Evolutionary conservation across 345 rosid species (phyloP).

Genomic region (Eucalyptus coolabah): DNA sequence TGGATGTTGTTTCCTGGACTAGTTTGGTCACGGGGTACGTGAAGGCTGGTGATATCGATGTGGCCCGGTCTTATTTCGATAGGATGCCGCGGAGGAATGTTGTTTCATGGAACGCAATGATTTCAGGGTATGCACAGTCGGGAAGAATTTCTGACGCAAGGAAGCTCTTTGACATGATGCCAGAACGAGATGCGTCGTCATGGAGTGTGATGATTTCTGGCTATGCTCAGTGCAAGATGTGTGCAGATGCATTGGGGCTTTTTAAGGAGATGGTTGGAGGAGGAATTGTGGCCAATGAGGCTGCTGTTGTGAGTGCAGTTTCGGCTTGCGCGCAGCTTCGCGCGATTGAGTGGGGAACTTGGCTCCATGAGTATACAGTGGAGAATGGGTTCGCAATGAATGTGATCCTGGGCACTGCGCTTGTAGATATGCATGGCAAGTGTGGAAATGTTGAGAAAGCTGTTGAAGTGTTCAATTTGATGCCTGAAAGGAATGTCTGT

Average conservation of each 20-base stretch:
- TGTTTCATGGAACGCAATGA: constrained; percentile 21
- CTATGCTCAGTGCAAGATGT: constrained; percentile 1
- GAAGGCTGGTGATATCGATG: not conserved
- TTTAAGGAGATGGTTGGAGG: constrained; percentile 6
- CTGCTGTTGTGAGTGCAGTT: constrained; percentile 8
- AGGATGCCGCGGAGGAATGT: constrained; percentile 7
- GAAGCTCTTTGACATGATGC: constrained; percentile 15
- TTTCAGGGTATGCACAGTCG: constrained; percentile 4
- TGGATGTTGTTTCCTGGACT: not conserved
- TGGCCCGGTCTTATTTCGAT: not conserved
- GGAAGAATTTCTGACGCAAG: constrained; percentile 1
- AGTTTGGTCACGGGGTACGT: constrained; percentile 3
- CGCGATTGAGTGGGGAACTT: constrained; percentile 2
- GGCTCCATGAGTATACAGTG: not conserved
- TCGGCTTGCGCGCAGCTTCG: constrained; percentile 5
- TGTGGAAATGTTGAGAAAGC: constrained; percentile 17
- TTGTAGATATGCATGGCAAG: constrained; percentile 21
- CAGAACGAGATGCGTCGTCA: constrained; percentile 8
- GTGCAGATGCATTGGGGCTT: not conserved
- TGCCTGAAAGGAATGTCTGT: constrained; percentile 8
- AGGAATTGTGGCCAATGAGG: constrained; percentile 3
- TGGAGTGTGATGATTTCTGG: constrained; percentile 21
- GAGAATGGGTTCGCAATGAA: not conserved
- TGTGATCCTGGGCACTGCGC: constrained; percentile 2
- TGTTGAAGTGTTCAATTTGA: constrained; percentile 3